A percentile compares a stretch with the other conserved stretches of the same genome.
phyloP scores from a whole-genome alignment of 1,139 yeast genomes.

The Arxiozyma bovina region DNA sequence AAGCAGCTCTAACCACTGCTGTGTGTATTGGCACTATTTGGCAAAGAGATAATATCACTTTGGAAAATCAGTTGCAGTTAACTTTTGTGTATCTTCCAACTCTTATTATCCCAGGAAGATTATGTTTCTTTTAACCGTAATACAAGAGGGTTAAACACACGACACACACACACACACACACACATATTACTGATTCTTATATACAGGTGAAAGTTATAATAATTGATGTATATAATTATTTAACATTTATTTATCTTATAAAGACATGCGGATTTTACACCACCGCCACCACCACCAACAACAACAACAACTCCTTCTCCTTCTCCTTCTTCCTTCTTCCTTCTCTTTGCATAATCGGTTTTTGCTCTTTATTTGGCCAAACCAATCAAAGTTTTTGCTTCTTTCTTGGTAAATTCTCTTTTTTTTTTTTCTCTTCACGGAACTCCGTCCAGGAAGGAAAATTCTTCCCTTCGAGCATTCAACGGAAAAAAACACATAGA shows the following conservation, averaged over 20 bases:
- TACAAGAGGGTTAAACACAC: no score
- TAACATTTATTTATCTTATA: no score
- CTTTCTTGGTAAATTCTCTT: neutral
- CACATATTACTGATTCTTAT: no score
- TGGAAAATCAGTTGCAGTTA: conserved; percentile 16
- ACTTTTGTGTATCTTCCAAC: conserved; percentile 25
- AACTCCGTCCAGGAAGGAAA: no score
- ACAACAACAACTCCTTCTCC: no score
- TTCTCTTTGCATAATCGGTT: neutral
- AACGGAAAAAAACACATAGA: no score
- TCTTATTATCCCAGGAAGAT: conserved; percentile 22
- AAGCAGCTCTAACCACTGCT: conserved; percentile 27
- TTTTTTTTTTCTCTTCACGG: neutral
- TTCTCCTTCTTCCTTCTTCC: neutral
- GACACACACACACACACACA: no score
- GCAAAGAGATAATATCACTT: conserved; percentile 18
- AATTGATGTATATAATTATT: no score
- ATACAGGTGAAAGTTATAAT: no score
- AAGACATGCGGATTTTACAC: no score
- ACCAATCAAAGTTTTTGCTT: neutral
- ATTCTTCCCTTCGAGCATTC: no score
- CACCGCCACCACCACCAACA: no score
- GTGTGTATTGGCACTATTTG: conserved; percentile 22
- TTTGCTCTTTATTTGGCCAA: neutral
- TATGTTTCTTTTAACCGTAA: conserved; percentile 9